phyloP scores from a whole-genome alignment of 805 yeast species.

The Lipomyces japonicus region DNA sequence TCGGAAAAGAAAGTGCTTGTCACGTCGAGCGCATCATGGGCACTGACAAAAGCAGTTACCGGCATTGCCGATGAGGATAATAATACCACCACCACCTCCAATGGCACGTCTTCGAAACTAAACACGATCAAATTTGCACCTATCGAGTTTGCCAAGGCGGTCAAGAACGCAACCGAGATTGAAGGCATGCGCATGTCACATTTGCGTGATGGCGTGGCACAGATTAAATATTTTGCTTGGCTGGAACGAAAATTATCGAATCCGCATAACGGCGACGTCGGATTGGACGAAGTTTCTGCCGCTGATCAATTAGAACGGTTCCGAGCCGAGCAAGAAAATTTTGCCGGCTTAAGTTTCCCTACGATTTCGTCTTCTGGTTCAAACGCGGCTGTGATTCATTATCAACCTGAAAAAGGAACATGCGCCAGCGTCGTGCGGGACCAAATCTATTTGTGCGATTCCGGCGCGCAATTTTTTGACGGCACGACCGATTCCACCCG shows the following conservation, averaged over 20 bases:
- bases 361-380: conserved; percentile 74
- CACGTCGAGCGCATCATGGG: conserved; percentile 65
- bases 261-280: conserved; percentile 35
- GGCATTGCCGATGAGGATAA: too few relatives aligned
- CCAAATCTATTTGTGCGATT: conserved; percentile 72
- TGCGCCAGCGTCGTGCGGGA: conserved; percentile 60
- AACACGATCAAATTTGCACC: conserved; percentile 52
- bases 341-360: conserved; percentile 61
- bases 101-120: too few relatives aligned
- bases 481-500: conserved; percentile 97
- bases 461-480: conserved; percentile 85
- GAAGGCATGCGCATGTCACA: conserved; percentile 73
- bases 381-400: conserved; percentile 75
- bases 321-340: conserved; percentile 39
- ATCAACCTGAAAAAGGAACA: conserved; percentile 56
- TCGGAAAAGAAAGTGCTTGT: conserved; percentile 44
- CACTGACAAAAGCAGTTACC: conserved; percentile 51
- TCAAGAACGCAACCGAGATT: conserved; percentile 71
- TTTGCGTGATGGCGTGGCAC: conserved; percentile 74
- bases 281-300: conserved; percentile 58
- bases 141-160: conserved; percentile 62
- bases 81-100: conserved; percentile 19
- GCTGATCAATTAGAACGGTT: conserved; percentile 50
- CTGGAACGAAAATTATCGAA: conserved; percentile 53
- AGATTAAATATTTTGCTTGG: conserved; percentile 78